Base-by-base conservation (phyloP, 257 asterid genomes). In the Solanum peruvianum region DNA sequence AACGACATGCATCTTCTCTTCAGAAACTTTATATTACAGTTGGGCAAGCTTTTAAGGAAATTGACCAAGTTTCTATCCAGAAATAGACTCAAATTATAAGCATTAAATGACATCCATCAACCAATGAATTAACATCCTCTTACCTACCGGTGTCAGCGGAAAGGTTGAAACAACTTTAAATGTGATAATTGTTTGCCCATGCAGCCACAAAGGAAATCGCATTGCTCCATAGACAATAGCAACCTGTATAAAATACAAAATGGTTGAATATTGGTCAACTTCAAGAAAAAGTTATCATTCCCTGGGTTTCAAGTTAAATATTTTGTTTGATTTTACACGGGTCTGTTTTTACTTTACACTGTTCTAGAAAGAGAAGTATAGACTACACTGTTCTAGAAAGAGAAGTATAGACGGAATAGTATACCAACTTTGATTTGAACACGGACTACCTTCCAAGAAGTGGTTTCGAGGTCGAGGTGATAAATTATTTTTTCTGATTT, bases 161-260 rank as follows among this genome's bases (percentile, higher is more conserved):
- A 90, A 91, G 85, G 93, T 92, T 83, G 99, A 97, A 90, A 91
- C 91, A 86, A 97, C 98, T 88, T 90, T 93, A 92, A 97, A 97
- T 35, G 86, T 92, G 73, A 96, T 93, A 90, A 92, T 93, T 82
- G 94, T 94, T 84, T 92, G 93, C 52, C 99, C 98, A 77, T 95
- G 98, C 93, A 97, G 90, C 99, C 99, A 97, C 91, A 95, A 89
- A 5, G 99, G 99, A 85, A 97, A 95, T 89, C 81, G 89, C 99
- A 97, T 96, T 82, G 89, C 96, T 88, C 93, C 98, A 85, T 96
- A 96, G 86, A 95, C 98, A 88, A 96, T 93, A n/a, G 98, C 98
- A 82, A 97, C 94, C 99, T 97, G 94, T 90, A 82, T n/a, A 83
- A 81, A 29, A 49, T 49, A 29, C 15, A 81, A 52, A 49, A 49